Evolutionary conservation across 2,329 filamentous ascomycete genomes (phyloP).

Genomic region (Lecanoromycetidae sp.): DNA sequence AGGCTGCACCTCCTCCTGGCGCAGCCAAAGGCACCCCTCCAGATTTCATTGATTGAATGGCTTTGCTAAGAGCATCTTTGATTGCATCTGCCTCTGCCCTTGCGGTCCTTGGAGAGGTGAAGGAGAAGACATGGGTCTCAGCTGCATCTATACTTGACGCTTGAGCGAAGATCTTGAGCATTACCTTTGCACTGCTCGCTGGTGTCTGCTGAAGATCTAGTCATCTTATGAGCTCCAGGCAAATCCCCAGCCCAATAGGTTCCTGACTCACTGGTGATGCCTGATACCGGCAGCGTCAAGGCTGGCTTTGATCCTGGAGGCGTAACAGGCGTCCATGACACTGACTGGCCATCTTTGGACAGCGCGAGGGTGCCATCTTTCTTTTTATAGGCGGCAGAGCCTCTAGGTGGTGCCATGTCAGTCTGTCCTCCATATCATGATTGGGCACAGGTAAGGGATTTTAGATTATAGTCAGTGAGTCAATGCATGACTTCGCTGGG

Average conservation of each 20-base stretch:
- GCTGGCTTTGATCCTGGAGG: slow-evolving; percentile 48
- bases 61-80: slow-evolving; percentile 66
- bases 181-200: slow-evolving; percentile 74
- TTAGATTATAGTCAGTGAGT: background rate
- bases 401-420: slow-evolving; percentile 48
- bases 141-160: slow-evolving; percentile 46
- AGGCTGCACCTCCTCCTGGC: slow-evolving; percentile 33
- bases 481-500: background rate
- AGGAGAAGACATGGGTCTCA: slow-evolving; percentile 72
- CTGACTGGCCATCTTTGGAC: slow-evolving; percentile 56
- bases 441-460: background rate
- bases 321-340: slow-evolving; percentile 69
- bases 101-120: slow-evolving; percentile 65
- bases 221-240: slow-evolving; percentile 2
- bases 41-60: slow-evolving; percentile 58
- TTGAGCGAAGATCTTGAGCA: slow-evolving; percentile 82
- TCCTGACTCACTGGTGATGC: slow-evolving; percentile 62
- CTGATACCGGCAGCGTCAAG: slow-evolving; percentile 58
- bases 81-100: slow-evolving; percentile 73
- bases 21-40: slow-evolving; percentile 20
- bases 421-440: slow-evolving; percentile 8
- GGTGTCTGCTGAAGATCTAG: slow-evolving; percentile 90
- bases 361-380: slow-evolving; percentile 78
- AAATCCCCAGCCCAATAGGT: background rate
- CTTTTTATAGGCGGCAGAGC: slow-evolving; percentile 78